A percentile compares a stretch with the other conserved stretches of the same genome.
phyloP scores from a whole-genome alignment of 768 basidiomycete species.

The Mycena olivaceomarginata region DNA sequence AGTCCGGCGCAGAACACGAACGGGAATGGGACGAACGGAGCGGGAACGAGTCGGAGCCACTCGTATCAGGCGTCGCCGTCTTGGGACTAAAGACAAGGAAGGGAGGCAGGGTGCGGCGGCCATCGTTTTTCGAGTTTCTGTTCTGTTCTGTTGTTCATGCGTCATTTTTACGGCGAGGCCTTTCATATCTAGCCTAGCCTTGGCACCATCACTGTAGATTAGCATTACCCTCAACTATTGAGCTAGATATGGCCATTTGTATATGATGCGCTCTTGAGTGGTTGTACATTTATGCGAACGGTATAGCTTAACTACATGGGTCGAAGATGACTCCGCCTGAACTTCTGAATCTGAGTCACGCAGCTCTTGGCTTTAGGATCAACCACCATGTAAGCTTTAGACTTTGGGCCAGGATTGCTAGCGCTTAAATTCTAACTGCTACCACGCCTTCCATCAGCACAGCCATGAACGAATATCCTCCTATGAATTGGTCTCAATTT shows the following conservation, averaged over 20 bases:
- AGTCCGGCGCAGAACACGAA: constrained; percentile 76
- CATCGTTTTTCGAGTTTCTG: constrained; percentile 32
- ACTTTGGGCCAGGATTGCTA: no score
- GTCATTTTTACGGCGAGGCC: constrained; percentile 42
- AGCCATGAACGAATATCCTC: no score
- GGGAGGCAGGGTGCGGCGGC: constrained; percentile 20
- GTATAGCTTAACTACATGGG: no score
- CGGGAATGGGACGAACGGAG: neutral
- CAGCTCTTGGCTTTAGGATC: no score
- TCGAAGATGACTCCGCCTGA: no score
- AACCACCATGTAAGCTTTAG: no score
- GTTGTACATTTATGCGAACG: neutral
- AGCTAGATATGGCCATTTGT: constrained; percentile 43
- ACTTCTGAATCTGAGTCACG: no score
- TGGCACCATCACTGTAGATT: constrained; percentile 44
- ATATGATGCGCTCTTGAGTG: neutral
- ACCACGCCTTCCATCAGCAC: no score
- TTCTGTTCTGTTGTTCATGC: constrained; percentile 22
- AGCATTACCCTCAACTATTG: constrained; percentile 45
- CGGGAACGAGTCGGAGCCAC: constrained; percentile 61
- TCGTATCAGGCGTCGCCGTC: constrained; percentile 71
- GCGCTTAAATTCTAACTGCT: no score
- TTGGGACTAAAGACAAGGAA: constrained; percentile 63
- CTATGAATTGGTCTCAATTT: no score
- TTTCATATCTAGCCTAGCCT: constrained; percentile 43